Percentiles rank a stretch among this genome's conserved stretches.
These are phyloP conservation scores for Vigna nakashimae DNA, from an alignment of 306 rosid species.

Conservation along the genomic window DNA sequence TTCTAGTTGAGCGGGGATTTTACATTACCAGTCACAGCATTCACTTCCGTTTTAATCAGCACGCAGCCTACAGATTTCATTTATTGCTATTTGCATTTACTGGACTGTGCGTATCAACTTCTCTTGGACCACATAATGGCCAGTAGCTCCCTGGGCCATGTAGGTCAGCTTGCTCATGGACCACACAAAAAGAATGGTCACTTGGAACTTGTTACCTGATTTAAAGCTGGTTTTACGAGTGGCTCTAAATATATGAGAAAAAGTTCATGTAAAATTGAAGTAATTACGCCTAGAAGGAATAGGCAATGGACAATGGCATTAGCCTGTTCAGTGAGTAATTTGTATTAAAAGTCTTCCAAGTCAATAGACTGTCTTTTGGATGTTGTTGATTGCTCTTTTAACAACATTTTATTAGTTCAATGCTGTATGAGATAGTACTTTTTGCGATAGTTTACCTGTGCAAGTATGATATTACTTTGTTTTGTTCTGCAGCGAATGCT, in stretches of 20 bases:
- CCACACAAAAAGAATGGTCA: too few species aligned
- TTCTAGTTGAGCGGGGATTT: too few species aligned
- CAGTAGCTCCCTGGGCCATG: too few species aligned
- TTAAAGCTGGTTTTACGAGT: background rate
- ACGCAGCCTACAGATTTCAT: too few species aligned
- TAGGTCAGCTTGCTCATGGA: too few species aligned
- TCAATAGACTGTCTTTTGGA: background rate
- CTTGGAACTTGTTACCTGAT: too few species aligned
- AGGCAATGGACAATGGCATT: background rate
- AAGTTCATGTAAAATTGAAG: background rate
- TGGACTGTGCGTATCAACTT: too few species aligned
- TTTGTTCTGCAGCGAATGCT: background rate
- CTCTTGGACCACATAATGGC: too few species aligned
- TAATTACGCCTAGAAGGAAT: too few species aligned
- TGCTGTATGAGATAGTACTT: background rate
- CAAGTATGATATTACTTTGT: background rate
- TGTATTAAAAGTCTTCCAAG: background rate
- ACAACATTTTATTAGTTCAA: background rate
- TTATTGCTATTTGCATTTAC: too few species aligned
- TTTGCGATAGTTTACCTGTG: constrained; percentile 1
- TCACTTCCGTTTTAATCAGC: too few species aligned
- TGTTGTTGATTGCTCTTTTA: background rate
- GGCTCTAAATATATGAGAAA: background rate
- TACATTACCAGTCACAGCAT: too few species aligned
- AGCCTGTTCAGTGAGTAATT: background rate